phyloP scores from a whole-genome alignment of 2,329 filamentous ascomycete genomes.

The Xylariaceae sp. region DNA sequence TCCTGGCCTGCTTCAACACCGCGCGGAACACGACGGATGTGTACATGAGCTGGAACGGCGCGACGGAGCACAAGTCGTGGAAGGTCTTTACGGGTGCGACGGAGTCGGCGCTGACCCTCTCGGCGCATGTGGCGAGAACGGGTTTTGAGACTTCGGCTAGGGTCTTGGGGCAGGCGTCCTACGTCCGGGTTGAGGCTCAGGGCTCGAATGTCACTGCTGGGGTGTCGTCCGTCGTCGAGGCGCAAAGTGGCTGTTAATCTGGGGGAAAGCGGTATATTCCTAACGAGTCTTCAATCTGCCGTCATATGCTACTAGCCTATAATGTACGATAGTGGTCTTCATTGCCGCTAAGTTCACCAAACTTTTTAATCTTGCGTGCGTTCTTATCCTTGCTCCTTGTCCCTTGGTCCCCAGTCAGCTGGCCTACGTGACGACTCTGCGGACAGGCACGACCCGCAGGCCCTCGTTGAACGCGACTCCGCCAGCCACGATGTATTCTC shows the following conservation, averaged over 20 bases:
- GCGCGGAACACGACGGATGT: slow-evolving; percentile 14
- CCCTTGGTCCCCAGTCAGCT: background rate
- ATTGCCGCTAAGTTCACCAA: no score
- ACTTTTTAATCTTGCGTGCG: no score
- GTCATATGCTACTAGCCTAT: no score
- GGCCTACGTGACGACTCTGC: no score
- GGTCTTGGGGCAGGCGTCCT: background rate
- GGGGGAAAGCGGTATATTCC: background rate
- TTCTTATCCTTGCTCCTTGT: no score
- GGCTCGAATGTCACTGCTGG: background rate
- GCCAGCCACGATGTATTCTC: background rate
- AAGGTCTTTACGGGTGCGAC: slow-evolving; percentile 22
- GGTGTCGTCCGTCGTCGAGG: background rate
- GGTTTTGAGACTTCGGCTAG: slow-evolving; percentile 15
- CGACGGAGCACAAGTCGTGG: slow-evolving; percentile 32
- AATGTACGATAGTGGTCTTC: no score
- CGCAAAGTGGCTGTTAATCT: background rate
- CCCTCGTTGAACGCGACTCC: slow-evolving; percentile 3
- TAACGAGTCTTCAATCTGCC: no score
- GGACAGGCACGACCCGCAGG: background rate
- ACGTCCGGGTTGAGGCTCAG: background rate
- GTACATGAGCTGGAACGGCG: slow-evolving; percentile 36
- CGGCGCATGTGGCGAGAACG: slow-evolving; percentile 5
- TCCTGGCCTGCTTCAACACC: slow-evolving; percentile 13
- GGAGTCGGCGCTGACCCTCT: slow-evolving; percentile 7